Conservation (phyloP, 805 yeast genomes). For the Vanderwaltozyma yarrowii region DNA sequence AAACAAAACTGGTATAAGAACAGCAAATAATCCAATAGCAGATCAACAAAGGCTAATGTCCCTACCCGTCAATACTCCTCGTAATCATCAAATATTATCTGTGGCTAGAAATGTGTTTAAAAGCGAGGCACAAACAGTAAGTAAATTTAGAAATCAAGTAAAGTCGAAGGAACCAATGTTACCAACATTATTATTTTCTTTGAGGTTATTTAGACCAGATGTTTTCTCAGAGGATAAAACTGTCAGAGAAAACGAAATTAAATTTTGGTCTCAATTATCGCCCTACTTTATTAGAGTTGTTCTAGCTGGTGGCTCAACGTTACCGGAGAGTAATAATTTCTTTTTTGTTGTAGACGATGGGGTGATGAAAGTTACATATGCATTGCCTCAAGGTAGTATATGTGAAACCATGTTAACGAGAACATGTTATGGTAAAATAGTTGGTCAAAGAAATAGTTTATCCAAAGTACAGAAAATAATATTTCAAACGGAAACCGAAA, state of each 20-base stretch:
- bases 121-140: constrained; percentile 22
- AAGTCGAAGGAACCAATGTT: constrained; percentile 17
- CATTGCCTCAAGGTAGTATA: constrained; percentile 34
- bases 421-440: constrained; percentile 44
- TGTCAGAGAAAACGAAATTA: constrained; percentile 32
- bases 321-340: constrained; percentile 22
- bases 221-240: constrained; percentile 17
- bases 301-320: constrained; percentile 42
- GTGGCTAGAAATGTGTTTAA: constrained; percentile 30
- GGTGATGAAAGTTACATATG: constrained; percentile 40
- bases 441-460: constrained; percentile 12
- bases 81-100: constrained; percentile 32
- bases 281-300: constrained; percentile 44
- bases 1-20: not conserved
- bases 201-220: constrained; percentile 22
- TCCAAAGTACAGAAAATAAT: constrained; percentile 31
- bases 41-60: constrained; percentile 8
- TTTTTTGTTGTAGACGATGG: constrained; percentile 54
- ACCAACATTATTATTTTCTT: constrained; percentile 20
- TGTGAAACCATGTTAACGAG: constrained; percentile 41
- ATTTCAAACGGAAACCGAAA: constrained; percentile 48
- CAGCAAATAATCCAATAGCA: not conserved
- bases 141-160: constrained; percentile 11
- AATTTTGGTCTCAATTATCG: constrained; percentile 57
- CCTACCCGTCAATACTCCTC: constrained; percentile 30